Evolutionary conservation across 768 basidiomycete species (phyloP).

Genomic region (Boletus rubropictus): DNA sequence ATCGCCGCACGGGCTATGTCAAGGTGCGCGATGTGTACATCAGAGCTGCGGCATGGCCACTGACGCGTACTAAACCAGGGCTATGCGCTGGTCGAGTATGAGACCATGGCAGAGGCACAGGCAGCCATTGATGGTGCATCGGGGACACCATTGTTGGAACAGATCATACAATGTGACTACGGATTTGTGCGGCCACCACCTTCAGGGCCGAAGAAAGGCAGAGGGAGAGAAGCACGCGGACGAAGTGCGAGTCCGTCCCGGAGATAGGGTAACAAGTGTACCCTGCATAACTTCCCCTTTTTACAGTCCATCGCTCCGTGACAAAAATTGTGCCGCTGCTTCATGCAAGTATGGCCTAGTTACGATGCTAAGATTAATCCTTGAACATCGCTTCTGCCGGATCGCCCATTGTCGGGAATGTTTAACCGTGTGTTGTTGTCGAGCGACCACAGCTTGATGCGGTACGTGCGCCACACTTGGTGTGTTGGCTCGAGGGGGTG

Average conservation of each 20-base stretch:
- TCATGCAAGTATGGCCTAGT: too few relatives aligned
- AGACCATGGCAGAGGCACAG: slow-evolving; percentile 91
- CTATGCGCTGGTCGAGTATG: slow-evolving; percentile 96
- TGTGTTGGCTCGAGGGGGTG: slow-evolving; percentile 5
- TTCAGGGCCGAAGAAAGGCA: slow-evolving; percentile 72
- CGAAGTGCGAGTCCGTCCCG: slow-evolving; percentile 79
- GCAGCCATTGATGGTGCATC: slow-evolving; percentile 88
- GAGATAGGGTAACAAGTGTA: slow-evolving; percentile 34
- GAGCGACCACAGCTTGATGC: slow-evolving; percentile 4
- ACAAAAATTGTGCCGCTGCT: slow-evolving; percentile 3
- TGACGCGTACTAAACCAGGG: slow-evolving; percentile 49
- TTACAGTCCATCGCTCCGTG: background rate
- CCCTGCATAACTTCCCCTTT: background rate
- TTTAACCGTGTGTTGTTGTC: slow-evolving; percentile 13
- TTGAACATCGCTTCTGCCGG: background rate
- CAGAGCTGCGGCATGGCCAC: background rate
- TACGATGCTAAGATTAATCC: background rate
- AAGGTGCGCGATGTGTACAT: slow-evolving; percentile 55
- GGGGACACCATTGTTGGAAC: slow-evolving; percentile 78
- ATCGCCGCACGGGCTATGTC: slow-evolving; percentile 96
- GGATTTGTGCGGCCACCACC: slow-evolving; percentile 86
- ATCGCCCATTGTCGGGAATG: background rate
- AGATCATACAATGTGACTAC: slow-evolving; percentile 84
- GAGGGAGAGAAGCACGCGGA: slow-evolving; percentile 53
- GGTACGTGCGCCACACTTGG: too few relatives aligned